A percentile compares a stretch with the other conserved stretches of the same genome.
Evolutionary conservation across 2,329 filamentous ascomycete species (phyloP).

Genomic region (Cercospora brassicicola): DNA sequence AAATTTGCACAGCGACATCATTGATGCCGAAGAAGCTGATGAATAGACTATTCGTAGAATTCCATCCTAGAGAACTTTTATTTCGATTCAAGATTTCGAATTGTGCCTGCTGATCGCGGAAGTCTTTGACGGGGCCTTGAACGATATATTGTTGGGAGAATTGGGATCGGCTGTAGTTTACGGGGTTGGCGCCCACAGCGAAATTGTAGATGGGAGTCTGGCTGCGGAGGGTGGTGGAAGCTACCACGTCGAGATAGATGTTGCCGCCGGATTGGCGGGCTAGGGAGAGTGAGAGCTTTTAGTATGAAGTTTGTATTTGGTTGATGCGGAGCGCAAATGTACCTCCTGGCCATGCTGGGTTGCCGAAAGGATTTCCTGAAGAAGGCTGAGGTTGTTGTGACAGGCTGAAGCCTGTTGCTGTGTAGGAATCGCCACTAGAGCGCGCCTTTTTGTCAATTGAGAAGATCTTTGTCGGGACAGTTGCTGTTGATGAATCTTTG

Average conservation of each 20-base stretch:
- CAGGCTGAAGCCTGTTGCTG: background rate
- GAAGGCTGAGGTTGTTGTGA: background rate
- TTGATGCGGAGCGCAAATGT: background rate
- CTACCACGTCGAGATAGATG: slow-evolving; percentile 12
- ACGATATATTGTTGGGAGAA: background rate
- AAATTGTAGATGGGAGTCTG: slow-evolving; percentile 13
- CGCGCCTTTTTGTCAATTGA: background rate
- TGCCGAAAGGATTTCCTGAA: slow-evolving; percentile 4
- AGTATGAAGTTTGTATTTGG: background rate
- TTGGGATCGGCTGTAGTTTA: slow-evolving; percentile 9
- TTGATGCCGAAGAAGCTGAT: slow-evolving; percentile 20
- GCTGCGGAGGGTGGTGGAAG: background rate
- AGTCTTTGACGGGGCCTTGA: slow-evolving; percentile 6
- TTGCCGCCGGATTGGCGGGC: slow-evolving; percentile 12
- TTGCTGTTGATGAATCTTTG: too few relatives aligned
- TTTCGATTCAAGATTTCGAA: slow-evolving; percentile 3
- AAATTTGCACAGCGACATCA: slow-evolving; percentile 14
- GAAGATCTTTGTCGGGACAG: too few relatives aligned
- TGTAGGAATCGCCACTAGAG: background rate
- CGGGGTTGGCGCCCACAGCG: slow-evolving; percentile 10
- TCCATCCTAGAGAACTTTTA: slow-evolving; percentile 5
- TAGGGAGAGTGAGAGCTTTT: background rate
- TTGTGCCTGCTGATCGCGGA: slow-evolving; percentile 6
- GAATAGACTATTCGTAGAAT: slow-evolving; percentile 16
- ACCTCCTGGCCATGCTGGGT: slow-evolving; percentile 12